Base-by-base conservation (phyloP, 2,329 filamentous ascomycete species). In the Penicillium sp. region DNA sequence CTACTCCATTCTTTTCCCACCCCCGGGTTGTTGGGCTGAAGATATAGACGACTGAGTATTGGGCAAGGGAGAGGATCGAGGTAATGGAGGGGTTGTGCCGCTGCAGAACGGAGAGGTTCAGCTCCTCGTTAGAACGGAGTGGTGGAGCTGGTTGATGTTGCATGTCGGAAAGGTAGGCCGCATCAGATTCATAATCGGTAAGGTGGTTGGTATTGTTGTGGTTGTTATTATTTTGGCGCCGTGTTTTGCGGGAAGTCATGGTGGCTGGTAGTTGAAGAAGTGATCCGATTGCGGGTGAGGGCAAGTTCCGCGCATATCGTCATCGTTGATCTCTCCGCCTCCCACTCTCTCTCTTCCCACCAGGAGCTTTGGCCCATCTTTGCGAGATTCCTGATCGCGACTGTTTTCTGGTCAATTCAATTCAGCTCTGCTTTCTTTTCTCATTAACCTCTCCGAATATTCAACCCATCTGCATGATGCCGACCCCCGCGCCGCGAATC, bases 1-100 rank as follows among this genome's bases (percentile, higher is more conserved):
- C 92, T 10, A 92, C 81, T 50, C 86, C 88, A 41, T 82, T 83
- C 76, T 95, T 95, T 68, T 94, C 88, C 94, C 94, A 97, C 53
- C 78, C 74, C 46, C 81, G 76, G 2, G 83, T 79, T 4, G 79
- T 73, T 42, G 83, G 78, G 55, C 80, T 83, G 75, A 95, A 94
- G 43, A 81, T 82, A 77, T 96, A 97, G 60, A 96, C 81, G 31
- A 94, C 89, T 24, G 89, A 88, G 64, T 92, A 95, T 28, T 89
- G 87, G 5, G 90, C 90, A 60, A 94, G 87, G 56, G 88, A 87
- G 57, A 90, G 79, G 66, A 96, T 90, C 46, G 80, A 76, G 52
- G 79, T 78, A 58, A 96, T 84, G 51, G 83, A 81, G 28, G 90
- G 88, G 52, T 90, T 83, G 74, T 96, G 89, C 60, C 90, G 88